Evolutionary conservation across 352 stramenopile species (phyloP).

Genomic region (Phytophthora ramorum): DNA sequence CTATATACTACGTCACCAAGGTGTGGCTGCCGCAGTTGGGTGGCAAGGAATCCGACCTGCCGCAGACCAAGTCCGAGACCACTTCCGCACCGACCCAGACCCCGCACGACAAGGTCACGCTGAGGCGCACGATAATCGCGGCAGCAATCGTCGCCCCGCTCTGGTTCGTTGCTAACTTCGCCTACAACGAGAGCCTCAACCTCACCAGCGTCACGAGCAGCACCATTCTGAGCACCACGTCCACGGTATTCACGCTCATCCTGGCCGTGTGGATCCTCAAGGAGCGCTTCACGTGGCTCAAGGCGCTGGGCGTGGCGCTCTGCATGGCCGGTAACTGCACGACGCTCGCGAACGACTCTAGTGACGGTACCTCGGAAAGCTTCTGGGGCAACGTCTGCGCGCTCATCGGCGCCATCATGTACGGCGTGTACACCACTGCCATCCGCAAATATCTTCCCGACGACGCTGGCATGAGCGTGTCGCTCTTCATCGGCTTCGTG

Average conservation of each 20-base stretch:
- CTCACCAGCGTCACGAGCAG: constrained; percentile 94
- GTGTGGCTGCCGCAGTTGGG: constrained; percentile 39
- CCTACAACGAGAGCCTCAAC: constrained; percentile 94
- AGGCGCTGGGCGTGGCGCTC: constrained; percentile 88
- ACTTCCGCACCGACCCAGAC: constrained; percentile 25
- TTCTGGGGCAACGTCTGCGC: constrained; percentile 75
- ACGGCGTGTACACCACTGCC: constrained; percentile 94
- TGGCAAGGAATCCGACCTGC: constrained; percentile 18
- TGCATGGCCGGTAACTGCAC: constrained; percentile 92
- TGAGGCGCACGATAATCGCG: constrained; percentile 51
- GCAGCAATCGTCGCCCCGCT: constrained; percentile 84
- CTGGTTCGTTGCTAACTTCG: constrained; percentile 96
- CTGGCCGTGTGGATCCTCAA: constrained; percentile 86
- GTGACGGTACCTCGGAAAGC: constrained; percentile 34
- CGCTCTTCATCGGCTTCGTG: constrained; percentile 96
- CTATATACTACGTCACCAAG: constrained; percentile 69
- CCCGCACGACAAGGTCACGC: constrained; percentile 29
- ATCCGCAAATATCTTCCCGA: constrained; percentile 82
- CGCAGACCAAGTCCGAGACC: constrained; percentile 29
- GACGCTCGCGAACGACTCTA: constrained; percentile 84
- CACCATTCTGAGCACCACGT: constrained; percentile 95
- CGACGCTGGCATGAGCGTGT: constrained; percentile 91
- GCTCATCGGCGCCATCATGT: constrained; percentile 88
- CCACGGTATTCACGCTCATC: constrained; percentile 94
- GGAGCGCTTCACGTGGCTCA: constrained; percentile 84